Evolutionary conservation across 495 filamentous ascomycete genomes (phyloP), one percentile per base, ranked within the genome.

Genomic region (Trichoderma orchidacearum): DNA sequence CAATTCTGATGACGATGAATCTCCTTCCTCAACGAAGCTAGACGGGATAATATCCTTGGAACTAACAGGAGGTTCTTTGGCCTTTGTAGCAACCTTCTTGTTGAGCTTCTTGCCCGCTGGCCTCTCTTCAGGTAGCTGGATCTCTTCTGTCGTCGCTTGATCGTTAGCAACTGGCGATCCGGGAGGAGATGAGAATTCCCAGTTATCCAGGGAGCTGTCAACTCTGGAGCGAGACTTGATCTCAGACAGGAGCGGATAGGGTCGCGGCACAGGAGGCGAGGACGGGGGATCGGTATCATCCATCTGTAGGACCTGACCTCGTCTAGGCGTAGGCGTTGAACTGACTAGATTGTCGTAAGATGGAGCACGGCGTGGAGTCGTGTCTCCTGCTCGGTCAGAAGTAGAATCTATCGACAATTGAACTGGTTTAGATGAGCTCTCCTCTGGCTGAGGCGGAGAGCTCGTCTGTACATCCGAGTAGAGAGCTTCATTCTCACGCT

Each of bases 241-340:
- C 59, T 76, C 74, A 9, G 68, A 69, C 23, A 74, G 68, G 29
- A 78, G 56, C 0, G 70, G 63, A 32, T 97, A 75, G 13, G 72
- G 63, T 52, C 74, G 66, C 5, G 70, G 70, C 56, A 75, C 71
- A 1, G 77, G 80, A 5, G 79, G 79, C 3, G 80, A 81, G 5
- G 79, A 83, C 9, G 74, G 73, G 34, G 72, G 72, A 17, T 76
- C 72, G 34, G 75, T 68, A 12, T 72, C 69, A 0, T 67, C 63
- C 5, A 75, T 66, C 9, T 68, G 56, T 15, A 66, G 53, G 15
- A 67, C 57, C 70, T 63, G 82, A 66, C 65, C 72, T 62, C 75
- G 66, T 6, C 75, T 66, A 7, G 89, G 88, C 0, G 89, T 94
- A 1, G 90, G 90, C 8, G 90, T 93, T n/a, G 87, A 94, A 3